Evolutionary conservation across 2,329 filamentous ascomycete genomes (phyloP).

Genomic region (Lasiodiplodia sp.): DNA sequence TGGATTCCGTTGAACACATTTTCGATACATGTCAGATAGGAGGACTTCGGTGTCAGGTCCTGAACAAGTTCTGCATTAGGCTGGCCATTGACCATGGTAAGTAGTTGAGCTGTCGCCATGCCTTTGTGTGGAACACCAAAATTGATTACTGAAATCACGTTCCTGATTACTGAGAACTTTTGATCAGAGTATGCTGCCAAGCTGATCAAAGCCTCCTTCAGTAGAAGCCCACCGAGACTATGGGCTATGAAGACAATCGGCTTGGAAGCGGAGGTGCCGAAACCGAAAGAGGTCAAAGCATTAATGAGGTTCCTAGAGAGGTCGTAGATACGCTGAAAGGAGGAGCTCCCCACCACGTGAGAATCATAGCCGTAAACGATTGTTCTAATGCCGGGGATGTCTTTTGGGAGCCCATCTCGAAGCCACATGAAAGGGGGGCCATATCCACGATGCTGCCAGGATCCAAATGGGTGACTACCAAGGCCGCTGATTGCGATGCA

Average conservation of each 20-base stretch:
- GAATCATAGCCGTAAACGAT: slow-evolving; percentile 4
- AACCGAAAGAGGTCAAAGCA: background rate
- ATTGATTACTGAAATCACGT: background rate
- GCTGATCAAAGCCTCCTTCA: background rate
- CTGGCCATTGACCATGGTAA: background rate
- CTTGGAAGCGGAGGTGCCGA: background rate
- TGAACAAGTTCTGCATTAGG: background rate
- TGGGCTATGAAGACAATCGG: background rate
- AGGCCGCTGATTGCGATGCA: slow-evolving; percentile 9
- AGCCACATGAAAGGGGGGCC: background rate
- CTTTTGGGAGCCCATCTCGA: background rate
- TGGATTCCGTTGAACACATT: background rate
- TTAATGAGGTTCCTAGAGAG: background rate
- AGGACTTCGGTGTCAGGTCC: background rate
- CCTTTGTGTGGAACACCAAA: background rate
- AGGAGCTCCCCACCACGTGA: background rate
- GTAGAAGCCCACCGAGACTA: background rate
- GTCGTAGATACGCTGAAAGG: background rate
- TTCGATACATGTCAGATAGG: background rate
- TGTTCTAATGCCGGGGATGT: background rate
- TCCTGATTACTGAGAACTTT: background rate
- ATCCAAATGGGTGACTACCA: background rate
- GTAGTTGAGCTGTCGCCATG: background rate
- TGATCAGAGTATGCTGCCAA: background rate
- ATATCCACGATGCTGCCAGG: slow-evolving; percentile 1